Evolutionary conservation across 805 yeast species (phyloP).

Genomic region (Metschnikowia cerradonensis): DNA sequence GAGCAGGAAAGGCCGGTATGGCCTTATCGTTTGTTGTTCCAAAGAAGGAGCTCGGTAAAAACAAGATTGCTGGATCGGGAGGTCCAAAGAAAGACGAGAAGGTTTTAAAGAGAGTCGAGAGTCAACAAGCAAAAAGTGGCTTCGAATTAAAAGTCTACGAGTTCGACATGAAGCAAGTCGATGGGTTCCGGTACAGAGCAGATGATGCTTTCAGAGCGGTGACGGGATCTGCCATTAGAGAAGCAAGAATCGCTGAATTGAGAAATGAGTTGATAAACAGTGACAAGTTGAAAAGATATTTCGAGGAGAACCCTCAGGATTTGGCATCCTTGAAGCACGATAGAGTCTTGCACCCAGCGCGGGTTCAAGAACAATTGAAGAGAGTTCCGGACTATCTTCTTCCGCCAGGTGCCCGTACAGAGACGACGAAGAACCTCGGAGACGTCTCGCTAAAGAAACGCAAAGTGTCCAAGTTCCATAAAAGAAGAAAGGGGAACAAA

Average conservation of each 20-base stretch:
- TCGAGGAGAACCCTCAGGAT: slow-evolving; percentile 97
- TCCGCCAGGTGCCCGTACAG: slow-evolving; percentile 70
- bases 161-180: slow-evolving; percentile 87
- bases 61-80: slow-evolving; percentile 68
- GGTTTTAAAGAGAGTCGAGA: slow-evolving; percentile 68
- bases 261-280: slow-evolving; percentile 82
- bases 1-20: slow-evolving; percentile 95
- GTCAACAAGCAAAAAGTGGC: slow-evolving; percentile 71
- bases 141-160: slow-evolving; percentile 80
- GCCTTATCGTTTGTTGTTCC: slow-evolving; percentile 90
- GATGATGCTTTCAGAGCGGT: slow-evolving; percentile 97
- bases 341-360: slow-evolving; percentile 75
- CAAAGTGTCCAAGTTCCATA: slow-evolving; percentile 43
- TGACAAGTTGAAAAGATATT: slow-evolving; percentile 87
- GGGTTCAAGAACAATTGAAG: slow-evolving; percentile 80
- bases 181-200: slow-evolving; percentile 92
- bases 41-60: slow-evolving; percentile 79
- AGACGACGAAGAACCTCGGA: slow-evolving; percentile 52
- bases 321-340: slow-evolving; percentile 86
- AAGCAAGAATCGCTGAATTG: slow-evolving; percentile 87
- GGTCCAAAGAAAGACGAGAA: slow-evolving; percentile 83
- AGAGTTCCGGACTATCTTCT: slow-evolving; percentile 89
- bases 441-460: slow-evolving; percentile 69
- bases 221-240: slow-evolving; percentile 83
- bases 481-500: slow-evolving; percentile 39